Conservation (phyloP, 768 basidiomycete genomes). For the Coprinopsis sp. region DNA sequence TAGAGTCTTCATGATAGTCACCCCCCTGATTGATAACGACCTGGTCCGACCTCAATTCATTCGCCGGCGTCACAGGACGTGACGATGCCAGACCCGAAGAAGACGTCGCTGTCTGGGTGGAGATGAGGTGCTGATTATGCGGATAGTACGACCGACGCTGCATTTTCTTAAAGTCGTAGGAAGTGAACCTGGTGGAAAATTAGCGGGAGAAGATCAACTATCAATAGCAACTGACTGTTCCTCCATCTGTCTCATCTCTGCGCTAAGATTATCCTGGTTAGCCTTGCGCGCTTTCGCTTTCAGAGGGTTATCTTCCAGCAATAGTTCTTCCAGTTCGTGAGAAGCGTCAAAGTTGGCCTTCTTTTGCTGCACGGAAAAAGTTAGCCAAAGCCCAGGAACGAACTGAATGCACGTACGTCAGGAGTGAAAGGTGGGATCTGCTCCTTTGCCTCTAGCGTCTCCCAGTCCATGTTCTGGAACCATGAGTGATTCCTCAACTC, state of each 20-base stretch:
- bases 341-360: constrained; percentile 99
- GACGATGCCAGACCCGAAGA: constrained; percentile 67
- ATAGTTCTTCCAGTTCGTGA: constrained; percentile 92
- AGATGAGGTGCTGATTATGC: constrained; percentile 67
- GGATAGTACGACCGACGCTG: constrained; percentile 89
- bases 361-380: constrained; percentile 61
- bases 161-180: constrained; percentile 92
- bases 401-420: constrained; percentile 51
- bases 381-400: constrained; percentile 6
- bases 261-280: constrained; percentile 82
- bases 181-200: constrained; percentile 59
- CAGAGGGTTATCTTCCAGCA: constrained; percentile 94
- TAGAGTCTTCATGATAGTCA: constrained; percentile 34
- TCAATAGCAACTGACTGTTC: constrained; percentile 68
- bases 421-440: constrained; percentile 82
- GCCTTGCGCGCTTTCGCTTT: constrained; percentile 92
- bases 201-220: constrained; percentile 4
- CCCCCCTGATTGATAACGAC: constrained; percentile 33
- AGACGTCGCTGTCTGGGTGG: constrained; percentile 73
- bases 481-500: constrained; percentile 79
- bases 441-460: constrained; percentile 70
- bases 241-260: constrained; percentile 97
- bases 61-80: constrained; percentile 67
- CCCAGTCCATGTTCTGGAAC: constrained; percentile 91
- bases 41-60: constrained; percentile 42